Evolutionary conservation across 331 rosid genomes (phyloP).

Genomic region (Pyracantha coccinea): DNA sequence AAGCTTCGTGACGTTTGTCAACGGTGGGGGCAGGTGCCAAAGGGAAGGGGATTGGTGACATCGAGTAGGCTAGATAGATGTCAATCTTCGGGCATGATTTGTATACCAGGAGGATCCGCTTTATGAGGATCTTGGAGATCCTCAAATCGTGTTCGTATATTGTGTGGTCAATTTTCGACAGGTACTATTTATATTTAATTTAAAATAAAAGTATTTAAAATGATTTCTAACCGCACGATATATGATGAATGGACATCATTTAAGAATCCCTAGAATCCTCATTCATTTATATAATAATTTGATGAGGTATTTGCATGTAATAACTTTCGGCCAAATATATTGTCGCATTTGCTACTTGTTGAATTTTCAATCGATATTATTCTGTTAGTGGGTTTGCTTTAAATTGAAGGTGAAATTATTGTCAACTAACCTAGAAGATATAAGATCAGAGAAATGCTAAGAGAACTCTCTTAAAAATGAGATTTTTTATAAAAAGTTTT

Average conservation of each 20-base stretch:
- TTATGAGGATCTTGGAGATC: rapidly evolving
- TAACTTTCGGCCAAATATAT: not conserved
- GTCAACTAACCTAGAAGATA: not conserved
- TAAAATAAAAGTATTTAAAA: no score
- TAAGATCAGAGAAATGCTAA: no score
- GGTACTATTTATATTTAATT: no score
- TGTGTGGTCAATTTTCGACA: no score
- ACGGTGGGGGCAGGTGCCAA: not conserved
- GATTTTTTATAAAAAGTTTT: no score
- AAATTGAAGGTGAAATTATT: not conserved
- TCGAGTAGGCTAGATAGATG: not conserved
- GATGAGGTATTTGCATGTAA: not conserved
- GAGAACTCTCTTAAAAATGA: no score
- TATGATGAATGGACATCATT: rapidly evolving
- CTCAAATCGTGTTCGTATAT: no score
- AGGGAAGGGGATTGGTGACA: constrained; percentile 9
- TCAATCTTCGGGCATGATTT: not conserved
- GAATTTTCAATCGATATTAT: not conserved
- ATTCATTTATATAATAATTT: not conserved
- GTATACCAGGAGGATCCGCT: no score
- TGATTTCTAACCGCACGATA: no score
- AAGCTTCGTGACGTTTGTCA: not conserved
- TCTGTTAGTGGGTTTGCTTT: not conserved
- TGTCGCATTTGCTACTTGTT: not conserved
- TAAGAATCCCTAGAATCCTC: rapidly evolving